Evolutionary conservation across 148 eudicot species (phyloP).

Genomic region (Rhododendron molle): DNA sequence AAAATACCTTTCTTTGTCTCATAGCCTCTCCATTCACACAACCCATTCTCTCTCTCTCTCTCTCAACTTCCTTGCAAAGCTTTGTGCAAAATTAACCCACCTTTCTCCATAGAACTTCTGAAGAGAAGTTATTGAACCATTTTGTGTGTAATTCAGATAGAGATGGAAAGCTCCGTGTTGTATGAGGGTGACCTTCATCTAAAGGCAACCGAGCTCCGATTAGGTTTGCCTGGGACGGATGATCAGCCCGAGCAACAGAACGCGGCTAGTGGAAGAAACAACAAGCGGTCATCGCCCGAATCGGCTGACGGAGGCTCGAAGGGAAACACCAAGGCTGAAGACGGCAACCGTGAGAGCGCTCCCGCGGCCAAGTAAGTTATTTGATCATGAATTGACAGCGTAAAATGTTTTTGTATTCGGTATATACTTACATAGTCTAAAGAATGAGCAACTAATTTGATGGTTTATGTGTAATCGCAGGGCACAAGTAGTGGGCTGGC

Average conservation of each 20-base stretch:
- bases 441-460: background rate
- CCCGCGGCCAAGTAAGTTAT: constrained; percentile 56
- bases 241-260: constrained; percentile 20
- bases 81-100: constrained; percentile 5
- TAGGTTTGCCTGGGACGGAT: constrained; percentile 50
- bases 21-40: constrained; percentile 10
- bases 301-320: background rate
- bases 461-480: constrained; percentile 19
- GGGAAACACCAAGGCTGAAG: background rate
- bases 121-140: background rate
- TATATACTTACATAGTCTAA: background rate
- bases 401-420: background rate
- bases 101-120: background rate
- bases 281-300: constrained; percentile 36
- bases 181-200: constrained; percentile 31
- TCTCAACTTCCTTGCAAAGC: background rate
- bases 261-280: constrained; percentile 17
- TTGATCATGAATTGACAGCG: background rate
- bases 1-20: constrained; percentile 1
- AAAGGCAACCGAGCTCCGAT: constrained; percentile 49
- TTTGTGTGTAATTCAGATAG: background rate
- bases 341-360: constrained; percentile 18
- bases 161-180: constrained; percentile 23
- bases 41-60: background rate
- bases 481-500: constrained; percentile 69